Conservation (phyloP, 768 basidiomycete genomes). For the Suillus ampliporus region DNA sequence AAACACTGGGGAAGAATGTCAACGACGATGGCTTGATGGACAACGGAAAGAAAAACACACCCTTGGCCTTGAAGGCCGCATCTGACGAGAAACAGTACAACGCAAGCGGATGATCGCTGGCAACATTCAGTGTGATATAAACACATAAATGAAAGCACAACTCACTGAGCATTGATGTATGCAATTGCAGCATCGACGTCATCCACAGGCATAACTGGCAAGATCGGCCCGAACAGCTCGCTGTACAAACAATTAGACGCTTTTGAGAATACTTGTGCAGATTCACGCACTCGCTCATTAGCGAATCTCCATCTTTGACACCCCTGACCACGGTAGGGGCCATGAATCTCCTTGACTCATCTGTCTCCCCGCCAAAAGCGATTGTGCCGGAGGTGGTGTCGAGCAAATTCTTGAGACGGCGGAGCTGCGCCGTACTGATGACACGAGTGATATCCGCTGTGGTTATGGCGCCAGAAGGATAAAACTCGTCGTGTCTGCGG, state of each 20-base stretch:
- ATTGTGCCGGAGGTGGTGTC: slow-evolving; percentile 70
- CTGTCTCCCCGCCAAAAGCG: slow-evolving; percentile 65
- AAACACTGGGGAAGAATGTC: slow-evolving; percentile 52
- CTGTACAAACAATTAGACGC: slow-evolving; percentile 42
- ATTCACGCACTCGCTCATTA: slow-evolving; percentile 74
- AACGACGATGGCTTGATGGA: neutral
- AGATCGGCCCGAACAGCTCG: slow-evolving; percentile 84
- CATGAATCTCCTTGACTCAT: slow-evolving; percentile 64
- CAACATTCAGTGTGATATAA: slow-evolving; percentile 1
- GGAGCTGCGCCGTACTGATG: slow-evolving; percentile 56
- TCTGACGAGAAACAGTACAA: slow-evolving; percentile 80
- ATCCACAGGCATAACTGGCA: slow-evolving; percentile 78
- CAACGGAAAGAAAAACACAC: slow-evolving; percentile 37
- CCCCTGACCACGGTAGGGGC: slow-evolving; percentile 75
- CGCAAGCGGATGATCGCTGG: slow-evolving; percentile 73
- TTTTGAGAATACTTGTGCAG: neutral
- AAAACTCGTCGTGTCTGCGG: slow-evolving; percentile 34
- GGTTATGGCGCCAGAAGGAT: slow-evolving; percentile 49
- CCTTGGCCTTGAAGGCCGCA: slow-evolving; percentile 61
- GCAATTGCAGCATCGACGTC: slow-evolving; percentile 72
- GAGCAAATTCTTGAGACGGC: slow-evolving; percentile 66
- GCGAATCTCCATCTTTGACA: slow-evolving; percentile 64
- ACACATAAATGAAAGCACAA: neutral
- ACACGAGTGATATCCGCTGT: slow-evolving; percentile 57
- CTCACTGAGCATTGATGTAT: slow-evolving; percentile 61